phyloP scores from a whole-genome alignment of 768 basidiomycete species.

The Boletus rufocinnamomeus region DNA sequence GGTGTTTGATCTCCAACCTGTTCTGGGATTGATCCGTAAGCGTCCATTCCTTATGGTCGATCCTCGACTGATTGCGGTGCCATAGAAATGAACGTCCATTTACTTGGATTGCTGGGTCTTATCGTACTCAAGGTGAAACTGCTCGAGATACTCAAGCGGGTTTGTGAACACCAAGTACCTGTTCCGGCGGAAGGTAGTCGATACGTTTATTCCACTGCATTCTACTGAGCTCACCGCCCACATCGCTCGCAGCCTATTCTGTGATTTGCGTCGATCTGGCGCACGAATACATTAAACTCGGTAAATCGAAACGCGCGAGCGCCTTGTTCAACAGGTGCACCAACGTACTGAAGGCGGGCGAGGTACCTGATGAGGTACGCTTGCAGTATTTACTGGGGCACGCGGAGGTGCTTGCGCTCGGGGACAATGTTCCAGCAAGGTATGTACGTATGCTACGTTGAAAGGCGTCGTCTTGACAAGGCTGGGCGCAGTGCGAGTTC shows the following conservation, averaged over 20 bases:
- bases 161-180: constrained; percentile 54
- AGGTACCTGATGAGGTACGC: constrained; percentile 52
- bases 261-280: constrained; percentile 70
- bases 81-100: constrained; percentile 54
- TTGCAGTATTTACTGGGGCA: constrained; percentile 62
- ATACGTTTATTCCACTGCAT: constrained; percentile 7
- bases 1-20: constrained; percentile 30
- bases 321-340: constrained; percentile 63
- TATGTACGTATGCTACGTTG: constrained; percentile 26
- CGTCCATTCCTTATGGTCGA: background rate
- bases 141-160: constrained; percentile 60
- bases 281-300: constrained; percentile 76
- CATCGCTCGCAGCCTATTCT: constrained; percentile 52
- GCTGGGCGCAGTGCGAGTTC: constrained; percentile 41
- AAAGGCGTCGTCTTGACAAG: background rate
- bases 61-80: background rate
- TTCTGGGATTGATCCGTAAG: constrained; percentile 59
- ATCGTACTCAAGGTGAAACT: constrained; percentile 65
- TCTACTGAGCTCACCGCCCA: background rate
- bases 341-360: constrained; percentile 43
- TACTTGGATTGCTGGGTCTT: constrained; percentile 72
- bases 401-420: constrained; percentile 62
- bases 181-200: constrained; percentile 55
- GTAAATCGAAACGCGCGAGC: constrained; percentile 68
- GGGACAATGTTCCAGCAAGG: constrained; percentile 65